A percentile compares a stretch with the other conserved stretches of the same genome.
phyloP scores from a whole-genome alignment of 140 eudicot genomes.

The Oenanthe javanica region DNA sequence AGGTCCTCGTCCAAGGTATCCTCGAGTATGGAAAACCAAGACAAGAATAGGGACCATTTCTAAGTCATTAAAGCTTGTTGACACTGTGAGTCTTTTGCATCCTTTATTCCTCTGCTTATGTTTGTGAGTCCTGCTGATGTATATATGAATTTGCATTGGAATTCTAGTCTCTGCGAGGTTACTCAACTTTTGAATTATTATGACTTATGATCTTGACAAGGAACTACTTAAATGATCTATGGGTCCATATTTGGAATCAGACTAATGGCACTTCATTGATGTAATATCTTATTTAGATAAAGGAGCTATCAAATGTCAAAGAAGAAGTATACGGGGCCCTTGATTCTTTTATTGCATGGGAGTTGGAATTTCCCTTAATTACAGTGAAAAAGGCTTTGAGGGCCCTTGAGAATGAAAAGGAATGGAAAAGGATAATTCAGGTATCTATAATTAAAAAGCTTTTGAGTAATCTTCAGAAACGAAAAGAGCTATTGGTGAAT shows the following conservation, averaged over 20 bases:
- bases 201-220: neutral
- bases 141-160: neutral
- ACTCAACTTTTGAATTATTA: neutral
- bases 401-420: conserved; percentile 64
- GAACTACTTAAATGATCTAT: neutral
- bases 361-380: conserved; percentile 78
- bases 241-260: neutral
- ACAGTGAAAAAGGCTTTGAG: conserved; percentile 84
- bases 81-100: conserved; percentile 56
- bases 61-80: conserved; percentile 77
- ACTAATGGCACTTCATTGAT: conserved; percentile 8
- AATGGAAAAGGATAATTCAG: conserved; percentile 93
- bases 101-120: conserved; percentile 3
- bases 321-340: conserved; percentile 98
- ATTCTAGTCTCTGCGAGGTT: neutral
- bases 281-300: conserved; percentile 37
- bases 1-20: conserved; percentile 97
- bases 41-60: conserved; percentile 79
- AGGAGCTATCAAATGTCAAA: conserved; percentile 83
- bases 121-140: conserved; percentile 4
- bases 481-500: neutral
- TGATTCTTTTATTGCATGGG: conserved; percentile 96
- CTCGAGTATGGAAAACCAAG: conserved; percentile 86
- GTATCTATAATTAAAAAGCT: conserved; percentile 16
- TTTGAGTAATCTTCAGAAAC: neutral